Conservation (phyloP, 148 eudicot species). For the Bassia scoparia region DNA sequence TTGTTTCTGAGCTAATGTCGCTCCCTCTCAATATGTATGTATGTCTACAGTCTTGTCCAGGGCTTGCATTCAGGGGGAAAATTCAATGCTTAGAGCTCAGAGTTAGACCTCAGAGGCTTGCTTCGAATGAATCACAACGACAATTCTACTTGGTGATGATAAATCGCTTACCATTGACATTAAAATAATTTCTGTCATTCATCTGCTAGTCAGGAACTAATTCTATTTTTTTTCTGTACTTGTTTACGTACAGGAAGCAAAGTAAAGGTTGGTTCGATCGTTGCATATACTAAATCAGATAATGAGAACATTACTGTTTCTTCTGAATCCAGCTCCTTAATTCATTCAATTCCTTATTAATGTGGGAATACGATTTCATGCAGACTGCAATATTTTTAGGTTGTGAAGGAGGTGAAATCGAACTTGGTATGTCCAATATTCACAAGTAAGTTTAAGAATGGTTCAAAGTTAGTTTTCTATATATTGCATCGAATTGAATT, state of each 20-base stretch:
- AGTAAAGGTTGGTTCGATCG: slow-evolving; percentile 62
- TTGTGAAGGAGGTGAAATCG: slow-evolving; percentile 72
- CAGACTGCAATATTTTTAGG: slow-evolving; percentile 75
- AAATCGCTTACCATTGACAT: neutral
- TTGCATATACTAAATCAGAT: neutral
- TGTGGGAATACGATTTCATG: neutral
- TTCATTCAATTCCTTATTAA: neutral
- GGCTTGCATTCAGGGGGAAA: slow-evolving; percentile 58
- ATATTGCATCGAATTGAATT: neutral
- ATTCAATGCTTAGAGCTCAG: slow-evolving; percentile 50
- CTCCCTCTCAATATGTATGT: too few species aligned
- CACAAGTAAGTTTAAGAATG: slow-evolving; percentile 42
- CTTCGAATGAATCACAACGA: slow-evolving; percentile 43
- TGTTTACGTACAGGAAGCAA: slow-evolving; percentile 57
- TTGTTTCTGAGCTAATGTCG: too few species aligned
- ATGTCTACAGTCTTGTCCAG: slow-evolving; percentile 47
- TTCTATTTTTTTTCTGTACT: neutral
- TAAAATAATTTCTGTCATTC: neutral
- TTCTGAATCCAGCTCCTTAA: neutral
- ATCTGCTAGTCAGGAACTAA: neutral
- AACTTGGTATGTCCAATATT: slow-evolving; percentile 59
- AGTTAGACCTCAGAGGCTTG: slow-evolving; percentile 42
- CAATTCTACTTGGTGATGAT: slow-evolving; percentile 63
- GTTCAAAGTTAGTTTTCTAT: too few species aligned
- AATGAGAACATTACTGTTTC: neutral